Percentiles rank a stretch among this genome's conserved stretches.
Evolutionary conservation across 345 rosid genomes (phyloP).

Genomic region (Euphorbia lathyris): DNA sequence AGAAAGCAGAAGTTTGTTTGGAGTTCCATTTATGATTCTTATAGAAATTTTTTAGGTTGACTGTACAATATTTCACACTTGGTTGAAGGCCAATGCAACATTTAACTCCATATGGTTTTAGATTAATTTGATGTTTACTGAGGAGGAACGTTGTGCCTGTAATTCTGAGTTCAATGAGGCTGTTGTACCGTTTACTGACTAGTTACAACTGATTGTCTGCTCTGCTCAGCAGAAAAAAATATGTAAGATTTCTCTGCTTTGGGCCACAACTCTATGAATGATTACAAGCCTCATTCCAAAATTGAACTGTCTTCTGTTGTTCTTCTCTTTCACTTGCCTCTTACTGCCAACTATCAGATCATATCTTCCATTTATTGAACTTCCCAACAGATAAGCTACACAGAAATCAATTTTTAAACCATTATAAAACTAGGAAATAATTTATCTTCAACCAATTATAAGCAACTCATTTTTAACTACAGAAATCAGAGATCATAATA

Average conservation of each 20-base stretch:
- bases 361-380: too few relatives aligned
- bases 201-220: slow-evolving; percentile 10
- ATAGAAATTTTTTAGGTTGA: slow-evolving; percentile 47
- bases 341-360: background rate
- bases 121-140: slow-evolving; percentile 29
- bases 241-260: slow-evolving; percentile 14
- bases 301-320: background rate
- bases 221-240: slow-evolving; percentile 5
- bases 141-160: slow-evolving; percentile 24
- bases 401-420: too few relatives aligned
- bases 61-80: slow-evolving; percentile 57
- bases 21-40: slow-evolving; percentile 48
- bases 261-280: background rate
- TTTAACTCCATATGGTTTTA: slow-evolving; percentile 43
- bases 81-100: slow-evolving; percentile 40
- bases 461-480: too few relatives aligned
- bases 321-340: background rate
- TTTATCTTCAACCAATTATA: too few relatives aligned
- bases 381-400: too few relatives aligned
- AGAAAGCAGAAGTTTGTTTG: slow-evolving; percentile 27
- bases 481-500: too few relatives aligned
- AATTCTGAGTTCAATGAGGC: slow-evolving; percentile 31
- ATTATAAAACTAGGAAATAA: too few relatives aligned
- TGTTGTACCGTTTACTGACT: slow-evolving; percentile 22
- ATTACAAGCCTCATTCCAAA: slow-evolving; percentile 8